Evolutionary conservation across 2,329 filamentous ascomycete genomes (phyloP).

Genomic region (Cadophora luteo-olivacea): DNA sequence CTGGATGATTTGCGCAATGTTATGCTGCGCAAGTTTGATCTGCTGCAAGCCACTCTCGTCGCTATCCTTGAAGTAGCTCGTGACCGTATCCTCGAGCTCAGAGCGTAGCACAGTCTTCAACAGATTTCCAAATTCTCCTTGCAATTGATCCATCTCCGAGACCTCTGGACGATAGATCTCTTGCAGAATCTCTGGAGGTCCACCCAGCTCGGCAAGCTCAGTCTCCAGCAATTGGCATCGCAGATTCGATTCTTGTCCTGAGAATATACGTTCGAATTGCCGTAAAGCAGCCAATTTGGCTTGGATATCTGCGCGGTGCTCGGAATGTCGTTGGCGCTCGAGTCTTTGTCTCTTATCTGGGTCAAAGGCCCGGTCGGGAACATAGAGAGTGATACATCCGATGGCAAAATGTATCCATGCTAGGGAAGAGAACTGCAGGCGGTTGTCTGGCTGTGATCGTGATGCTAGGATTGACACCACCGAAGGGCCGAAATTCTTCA

Average conservation of each 20-base stretch:
- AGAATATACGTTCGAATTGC: conserved; percentile 70
- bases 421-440: conserved; percentile 53
- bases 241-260: conserved; percentile 71
- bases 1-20: conserved; percentile 71
- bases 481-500: conserved; percentile 47
- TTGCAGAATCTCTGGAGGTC: conserved; percentile 67
- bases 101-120: conserved; percentile 55
- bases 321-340: conserved; percentile 64
- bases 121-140: conserved; percentile 83
- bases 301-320: conserved; percentile 61
- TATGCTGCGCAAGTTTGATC: conserved; percentile 54
- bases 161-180: conserved; percentile 73
- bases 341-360: conserved; percentile 73
- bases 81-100: conserved; percentile 29
- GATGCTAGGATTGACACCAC: conserved; percentile 43
- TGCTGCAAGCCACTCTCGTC: conserved; percentile 51
- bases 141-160: conserved; percentile 74
- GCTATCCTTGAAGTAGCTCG: conserved; percentile 32
- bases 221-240: conserved; percentile 68
- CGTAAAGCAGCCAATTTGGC: conserved; percentile 65
- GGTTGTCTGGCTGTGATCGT: conserved; percentile 35
- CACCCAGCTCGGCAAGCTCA: conserved; percentile 69
- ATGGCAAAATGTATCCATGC: conserved; percentile 81
- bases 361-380: conserved; percentile 87
- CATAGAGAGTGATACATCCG: conserved; percentile 77